phyloP scores from a whole-genome alignment of 108 stramenopile genomes.

The Fragilariopsis cylindrus region DNA sequence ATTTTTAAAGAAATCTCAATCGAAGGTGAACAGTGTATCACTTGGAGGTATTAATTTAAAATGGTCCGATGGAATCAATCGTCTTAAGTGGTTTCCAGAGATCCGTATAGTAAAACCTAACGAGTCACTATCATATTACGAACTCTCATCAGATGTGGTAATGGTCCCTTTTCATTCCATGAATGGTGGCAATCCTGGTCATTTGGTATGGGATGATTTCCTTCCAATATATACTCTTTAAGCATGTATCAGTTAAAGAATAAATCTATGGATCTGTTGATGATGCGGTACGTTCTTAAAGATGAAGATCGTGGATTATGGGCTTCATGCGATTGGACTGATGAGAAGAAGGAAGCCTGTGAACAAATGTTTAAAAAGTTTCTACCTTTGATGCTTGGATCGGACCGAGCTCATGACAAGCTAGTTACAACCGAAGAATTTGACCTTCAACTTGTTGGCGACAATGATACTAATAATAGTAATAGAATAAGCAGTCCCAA shows the following conservation, averaged over 20 bases:
- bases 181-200: constrained; percentile 53
- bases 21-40: constrained; percentile 24
- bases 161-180: constrained; percentile 51
- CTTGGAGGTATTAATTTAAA: constrained; percentile 56
- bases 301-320: constrained; percentile 32
- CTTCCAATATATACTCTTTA: constrained; percentile 56
- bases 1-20: background rate
- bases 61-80: constrained; percentile 29
- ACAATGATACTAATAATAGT: constrained; percentile 3
- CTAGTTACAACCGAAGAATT: constrained; percentile 20
- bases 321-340: constrained; percentile 40
- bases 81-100: constrained; percentile 47
- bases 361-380: constrained; percentile 48
- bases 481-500: too few relatives aligned
- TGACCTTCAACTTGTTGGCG: constrained; percentile 4
- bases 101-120: constrained; percentile 6
- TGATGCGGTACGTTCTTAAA: constrained; percentile 40
- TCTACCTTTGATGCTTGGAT: constrained; percentile 45
- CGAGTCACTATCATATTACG: constrained; percentile 32
- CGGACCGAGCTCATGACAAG: constrained; percentile 16
- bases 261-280: constrained; percentile 27
- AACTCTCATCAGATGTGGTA: constrained; percentile 38
- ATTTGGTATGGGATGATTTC: constrained; percentile 68
- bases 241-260: constrained; percentile 49
- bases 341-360: constrained; percentile 35